Conservation (phyloP, 345 rosid species). For the Psidium friedrichsthalianum region DNA sequence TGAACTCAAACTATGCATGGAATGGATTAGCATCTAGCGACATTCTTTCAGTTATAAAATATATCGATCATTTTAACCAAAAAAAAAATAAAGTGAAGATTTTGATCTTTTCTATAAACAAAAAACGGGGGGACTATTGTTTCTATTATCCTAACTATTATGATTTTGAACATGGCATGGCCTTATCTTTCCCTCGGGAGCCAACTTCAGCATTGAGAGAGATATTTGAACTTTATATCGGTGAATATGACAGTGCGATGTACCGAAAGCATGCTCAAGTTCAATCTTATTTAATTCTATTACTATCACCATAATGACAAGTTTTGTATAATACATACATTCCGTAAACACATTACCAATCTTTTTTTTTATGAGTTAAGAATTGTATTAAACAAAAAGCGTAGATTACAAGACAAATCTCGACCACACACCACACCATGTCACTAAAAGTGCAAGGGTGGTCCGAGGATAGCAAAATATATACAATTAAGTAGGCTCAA, state of each 20-base stretch:
- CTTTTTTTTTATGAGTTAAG: too few species aligned
- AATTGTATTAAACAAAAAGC: too few species aligned
- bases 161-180: background rate
- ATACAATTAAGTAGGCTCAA: too few species aligned
- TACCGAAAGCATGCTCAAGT: background rate
- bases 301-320: background rate
- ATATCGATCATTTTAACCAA: background rate
- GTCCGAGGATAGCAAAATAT: too few species aligned
- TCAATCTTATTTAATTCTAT: background rate
- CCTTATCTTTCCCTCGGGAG: background rate
- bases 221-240: background rate
- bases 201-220: background rate
- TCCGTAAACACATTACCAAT: background rate
- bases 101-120: conserved; percentile 6
- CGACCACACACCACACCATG: too few species aligned
- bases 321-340: background rate
- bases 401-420: too few species aligned
- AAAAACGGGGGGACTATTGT: background rate
- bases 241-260: background rate
- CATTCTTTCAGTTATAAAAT: background rate
- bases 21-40: too few species aligned
- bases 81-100: background rate
- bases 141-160: background rate
- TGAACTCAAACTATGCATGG: too few species aligned
- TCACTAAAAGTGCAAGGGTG: too few species aligned